phyloP scores from a whole-genome alignment of 192 early-diverging fungal genomes.

The Irineochytrium annulatum region DNA sequence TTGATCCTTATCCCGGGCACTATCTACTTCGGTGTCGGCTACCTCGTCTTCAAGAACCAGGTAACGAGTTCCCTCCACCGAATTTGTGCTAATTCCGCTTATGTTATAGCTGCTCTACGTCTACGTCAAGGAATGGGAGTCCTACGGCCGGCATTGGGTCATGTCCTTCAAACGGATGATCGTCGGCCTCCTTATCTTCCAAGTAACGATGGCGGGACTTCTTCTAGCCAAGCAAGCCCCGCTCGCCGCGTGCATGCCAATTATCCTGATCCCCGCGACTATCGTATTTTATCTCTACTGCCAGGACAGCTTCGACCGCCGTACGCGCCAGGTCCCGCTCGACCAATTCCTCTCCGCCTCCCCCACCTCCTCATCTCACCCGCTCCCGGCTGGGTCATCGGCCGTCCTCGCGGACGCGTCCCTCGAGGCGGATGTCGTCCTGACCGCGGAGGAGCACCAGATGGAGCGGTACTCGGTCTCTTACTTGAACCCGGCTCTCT shows the following conservation, averaged over 20 bases:
- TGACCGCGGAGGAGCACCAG: slow-evolving; percentile 30
- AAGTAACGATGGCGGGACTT: slow-evolving; percentile 37
- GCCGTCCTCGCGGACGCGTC: not conserved
- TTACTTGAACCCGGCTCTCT: slow-evolving; percentile 37
- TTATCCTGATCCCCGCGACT: slow-evolving; percentile 29
- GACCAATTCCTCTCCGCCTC: slow-evolving; percentile 13
- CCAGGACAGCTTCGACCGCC: slow-evolving; percentile 27
- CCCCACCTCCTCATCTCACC: not conserved
- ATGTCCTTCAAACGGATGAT: slow-evolving; percentile 39
- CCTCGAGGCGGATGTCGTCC: slow-evolving; percentile 23
- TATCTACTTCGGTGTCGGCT: slow-evolving; percentile 41
- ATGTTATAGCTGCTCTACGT: slow-evolving; percentile 38
- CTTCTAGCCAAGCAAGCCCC: slow-evolving; percentile 29
- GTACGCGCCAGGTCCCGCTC: slow-evolving; percentile 28
- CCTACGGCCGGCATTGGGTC: slow-evolving; percentile 43
- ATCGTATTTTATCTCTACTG: slow-evolving; percentile 38
- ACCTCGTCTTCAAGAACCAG: slow-evolving; percentile 45
- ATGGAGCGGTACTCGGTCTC: slow-evolving; percentile 28
- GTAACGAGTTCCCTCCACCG: not conserved
- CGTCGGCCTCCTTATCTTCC: slow-evolving; percentile 40
- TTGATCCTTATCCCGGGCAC: slow-evolving; percentile 44
- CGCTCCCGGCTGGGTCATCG: not conserved
- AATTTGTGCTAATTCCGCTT: not conserved
- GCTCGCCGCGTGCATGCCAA: not conserved
- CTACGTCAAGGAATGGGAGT: slow-evolving; percentile 51